These are phyloP conservation scores for Globisporangium paroecandrum DNA, from an alignment of 352 stramenopile genomes.

Conservation along the genomic window DNA sequence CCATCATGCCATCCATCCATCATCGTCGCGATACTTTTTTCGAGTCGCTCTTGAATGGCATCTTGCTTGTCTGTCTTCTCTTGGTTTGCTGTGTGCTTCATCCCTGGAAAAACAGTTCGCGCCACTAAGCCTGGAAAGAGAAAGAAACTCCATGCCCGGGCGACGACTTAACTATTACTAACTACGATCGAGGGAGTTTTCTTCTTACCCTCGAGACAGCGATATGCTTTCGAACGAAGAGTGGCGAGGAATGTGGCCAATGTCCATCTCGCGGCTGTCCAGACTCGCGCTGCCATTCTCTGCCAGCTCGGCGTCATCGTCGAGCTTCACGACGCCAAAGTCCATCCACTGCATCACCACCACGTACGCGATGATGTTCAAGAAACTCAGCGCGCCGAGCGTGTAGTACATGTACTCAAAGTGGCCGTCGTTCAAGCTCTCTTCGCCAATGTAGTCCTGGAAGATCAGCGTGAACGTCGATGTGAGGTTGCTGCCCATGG, in stretches of 20 bases:
- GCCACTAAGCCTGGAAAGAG: too few relatives aligned
- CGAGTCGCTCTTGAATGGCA: too few relatives aligned
- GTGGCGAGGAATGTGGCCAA: not conserved
- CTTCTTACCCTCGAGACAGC: constrained; percentile 17
- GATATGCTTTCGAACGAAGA: constrained; percentile 81
- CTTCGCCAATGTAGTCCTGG: constrained; percentile 53
- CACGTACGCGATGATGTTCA: constrained; percentile 76
- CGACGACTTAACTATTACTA: too few relatives aligned
- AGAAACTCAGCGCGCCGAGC: constrained; percentile 57
- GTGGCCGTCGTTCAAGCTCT: constrained; percentile 73
- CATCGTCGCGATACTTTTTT: too few relatives aligned
- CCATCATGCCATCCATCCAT: too few relatives aligned
- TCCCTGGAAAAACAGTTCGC: too few relatives aligned
- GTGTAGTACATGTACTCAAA: constrained; percentile 91
- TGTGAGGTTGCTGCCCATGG: constrained; percentile 86
- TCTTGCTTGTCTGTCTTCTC: too few relatives aligned
- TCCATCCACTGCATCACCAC: constrained; percentile 86
- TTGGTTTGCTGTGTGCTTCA: too few relatives aligned
- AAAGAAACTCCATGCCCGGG: too few relatives aligned
- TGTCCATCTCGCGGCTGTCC: not conserved
- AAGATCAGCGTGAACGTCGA: constrained; percentile 88
- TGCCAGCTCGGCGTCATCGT: constrained; percentile 63
- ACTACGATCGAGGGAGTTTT: too few relatives aligned
- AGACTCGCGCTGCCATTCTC: constrained; percentile 24
- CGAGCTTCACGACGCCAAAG: constrained; percentile 80